Base-by-base conservation (phyloP, 2,329 filamentous ascomycete species). In the Colletotrichum noveboracense region DNA sequence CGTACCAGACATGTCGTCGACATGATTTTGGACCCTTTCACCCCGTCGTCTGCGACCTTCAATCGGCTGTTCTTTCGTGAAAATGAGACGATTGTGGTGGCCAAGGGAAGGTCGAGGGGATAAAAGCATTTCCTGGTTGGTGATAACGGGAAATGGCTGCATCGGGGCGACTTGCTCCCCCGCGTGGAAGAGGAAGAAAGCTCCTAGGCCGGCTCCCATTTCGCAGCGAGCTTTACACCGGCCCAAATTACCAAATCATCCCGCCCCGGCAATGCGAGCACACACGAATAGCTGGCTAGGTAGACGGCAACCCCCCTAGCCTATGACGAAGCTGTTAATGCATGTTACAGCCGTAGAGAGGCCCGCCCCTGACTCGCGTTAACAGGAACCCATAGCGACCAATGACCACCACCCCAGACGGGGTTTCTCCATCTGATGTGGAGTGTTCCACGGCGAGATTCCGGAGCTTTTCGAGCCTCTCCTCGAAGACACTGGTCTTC, bases 311-410 rank as follows among this genome's bases (percentile, higher is more conserved):
- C 38, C 38, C 56, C 21, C 56, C 21, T 13, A 26, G 24, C 36
- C 38, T 73, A 73, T 75, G 73, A 68, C 73, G 73, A 68, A 62
- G 66, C 6, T 36, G 73, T 72, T 64, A 56, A 75, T 75, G 73
- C 73, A 58, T 7, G 62, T 68, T 58, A 21, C 56, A 30, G 67
- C 26, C 21, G n/a, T n/a, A 30, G 24, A 38, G n/a, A 24, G 52
- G n/a, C 21, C 21, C 28, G 28, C 66, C 71, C 69, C 69, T 75
- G 62, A 75, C 69, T 68, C 69, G 62, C 43, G 69, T 36, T 34
- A 62, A 62, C 26, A 32, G 26, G 32, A 62, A 13, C 56, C 43
- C 13, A 60, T 24, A 28, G 28, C 21, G 56, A 34, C 67, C 36
- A 68, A 52, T 52, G 43, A 30, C 66, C 52, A 69, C 65, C 48